Evolutionary conservation across 2,329 filamentous ascomycete genomes (phyloP), one percentile per base, ranked within the genome.

Genomic region (Scedosporium minutisporum): DNA sequence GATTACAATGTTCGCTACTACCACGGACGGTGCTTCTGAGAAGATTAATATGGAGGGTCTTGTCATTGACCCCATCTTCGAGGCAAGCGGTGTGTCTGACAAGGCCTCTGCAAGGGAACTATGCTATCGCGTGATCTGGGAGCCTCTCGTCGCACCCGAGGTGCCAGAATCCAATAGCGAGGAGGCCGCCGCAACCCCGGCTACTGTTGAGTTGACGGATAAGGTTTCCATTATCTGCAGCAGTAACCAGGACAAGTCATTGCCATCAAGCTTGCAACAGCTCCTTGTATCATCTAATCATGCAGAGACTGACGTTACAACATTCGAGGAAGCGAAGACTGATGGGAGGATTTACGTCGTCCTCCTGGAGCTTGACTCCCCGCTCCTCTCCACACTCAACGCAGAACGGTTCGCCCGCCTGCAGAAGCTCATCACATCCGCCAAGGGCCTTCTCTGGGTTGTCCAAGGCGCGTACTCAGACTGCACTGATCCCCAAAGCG

Each of bases 91-190:
- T 1, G 63, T 51, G 1, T 66, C 69, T 18, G 62, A 65, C 3
- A 66, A 66, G 0, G 14, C 27, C 16, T 18, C 21, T 18, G 57
- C 57, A 12, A n/a, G 29, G 6, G 57, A 58, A 61, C 66, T 80
- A 4, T 80, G 78, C 68, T 80, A 77, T 66, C 77, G 76, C 67
- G 64, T 79, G 16, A 68, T 76, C 21, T 81, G 78, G 78, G 76
- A 80, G 64, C 72, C 74, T 3, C 64, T 77, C 6, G 21, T 10
- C 12, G 23, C 53, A n/a, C 21, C 53, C 23, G 10, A 27, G 6
- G 53, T n/a, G 16, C n/a, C 44, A 18, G 44, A 48, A 21, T n/a
- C 44, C 14, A 48, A 55, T 55, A 3, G 18, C 21, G 51, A 23
- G 5, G 21, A 25, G 18, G 12, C n/a, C 21, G 23, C 21, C 21